Percentiles rank a stretch among this genome's conserved stretches.
These are phyloP conservation scores for Trichoderma sp. DNA, from an alignment of 2,329 filamentous ascomycete genomes.

Conservation along the genomic window DNA sequence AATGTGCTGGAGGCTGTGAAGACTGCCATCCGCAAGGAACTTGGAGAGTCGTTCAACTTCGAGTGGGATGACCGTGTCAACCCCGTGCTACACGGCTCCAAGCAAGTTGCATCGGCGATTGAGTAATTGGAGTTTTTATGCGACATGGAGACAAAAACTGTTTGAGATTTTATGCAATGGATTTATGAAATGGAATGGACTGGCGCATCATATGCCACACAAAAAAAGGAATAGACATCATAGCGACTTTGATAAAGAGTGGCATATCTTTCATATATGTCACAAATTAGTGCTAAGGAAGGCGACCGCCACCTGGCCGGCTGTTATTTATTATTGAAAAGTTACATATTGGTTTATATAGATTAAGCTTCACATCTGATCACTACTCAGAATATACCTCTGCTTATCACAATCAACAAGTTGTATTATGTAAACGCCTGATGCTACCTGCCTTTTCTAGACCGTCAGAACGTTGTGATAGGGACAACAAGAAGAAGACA, in stretches of 20 bases:
- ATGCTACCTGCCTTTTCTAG: background rate
- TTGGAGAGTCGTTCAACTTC: slow-evolving; percentile 11
- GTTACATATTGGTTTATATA: background rate
- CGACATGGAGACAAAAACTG: background rate
- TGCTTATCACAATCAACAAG: background rate
- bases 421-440: background rate
- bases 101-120: slow-evolving; percentile 21
- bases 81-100: slow-evolving; percentile 14
- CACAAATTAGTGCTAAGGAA: background rate
- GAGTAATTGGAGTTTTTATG: background rate
- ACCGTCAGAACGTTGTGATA: too few species aligned
- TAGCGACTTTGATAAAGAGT: slow-evolving; percentile 2
- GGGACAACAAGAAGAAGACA: too few species aligned
- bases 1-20: slow-evolving; percentile 23
- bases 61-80: slow-evolving; percentile 23
- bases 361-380: background rate
- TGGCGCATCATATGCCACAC: background rate
- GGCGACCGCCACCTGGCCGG: background rate
- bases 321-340: background rate
- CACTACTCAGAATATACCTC: background rate
- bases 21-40: slow-evolving; percentile 9
- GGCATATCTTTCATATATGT: background rate
- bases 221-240: slow-evolving; percentile 19
- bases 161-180: background rate
- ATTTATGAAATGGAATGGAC: background rate